A percentile compares a stretch with the other conserved stretches of the same genome.
phyloP scores from a whole-genome alignment of 2,329 filamentous ascomycete species.

The Cylindrodendrum hubeiense region DNA sequence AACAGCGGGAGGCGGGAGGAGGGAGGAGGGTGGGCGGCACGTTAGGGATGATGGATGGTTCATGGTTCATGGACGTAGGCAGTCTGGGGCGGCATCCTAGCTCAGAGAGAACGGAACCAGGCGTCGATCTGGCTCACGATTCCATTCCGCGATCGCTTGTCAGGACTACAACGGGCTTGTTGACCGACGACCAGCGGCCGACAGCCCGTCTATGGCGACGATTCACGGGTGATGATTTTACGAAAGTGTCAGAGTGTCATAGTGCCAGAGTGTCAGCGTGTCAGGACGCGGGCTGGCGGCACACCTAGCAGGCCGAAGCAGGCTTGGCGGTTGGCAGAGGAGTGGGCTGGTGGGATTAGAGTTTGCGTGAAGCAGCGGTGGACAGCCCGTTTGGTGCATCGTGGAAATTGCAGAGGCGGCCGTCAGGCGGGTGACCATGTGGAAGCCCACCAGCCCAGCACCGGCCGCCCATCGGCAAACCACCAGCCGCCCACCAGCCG shows the following conservation, averaged over 20 bases:
- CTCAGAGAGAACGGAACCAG: too few species aligned
- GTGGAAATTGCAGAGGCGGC: conserved; percentile 40
- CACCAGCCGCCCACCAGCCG: background rate
- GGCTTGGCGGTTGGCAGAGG: conserved; percentile 9
- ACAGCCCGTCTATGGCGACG: background rate
- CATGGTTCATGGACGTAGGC: too few species aligned
- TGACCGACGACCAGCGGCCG: background rate
- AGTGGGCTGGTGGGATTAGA: conserved; percentile 39
- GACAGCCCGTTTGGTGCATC: conserved; percentile 25
- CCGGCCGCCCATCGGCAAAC: background rate
- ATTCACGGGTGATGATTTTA: background rate
- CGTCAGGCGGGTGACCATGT: conserved; percentile 40
- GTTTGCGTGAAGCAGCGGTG: conserved; percentile 46
- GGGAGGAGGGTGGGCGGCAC: background rate
- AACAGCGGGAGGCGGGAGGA: background rate
- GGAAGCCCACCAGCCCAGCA: conserved; percentile 23
- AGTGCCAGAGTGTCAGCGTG: background rate
- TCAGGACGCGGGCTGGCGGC: background rate
- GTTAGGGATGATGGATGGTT: too few species aligned
- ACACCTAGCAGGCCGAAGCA: conserved; percentile 9
- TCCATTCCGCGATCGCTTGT: conserved; percentile 10
- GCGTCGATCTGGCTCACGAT: background rate
- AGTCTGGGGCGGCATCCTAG: too few species aligned
- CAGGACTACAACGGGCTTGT: background rate
- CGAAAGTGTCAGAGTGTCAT: background rate